Evolutionary conservation across 139 green algal species (phyloP).

Genomic region (Chlamydomonas asymmetrica): DNA sequence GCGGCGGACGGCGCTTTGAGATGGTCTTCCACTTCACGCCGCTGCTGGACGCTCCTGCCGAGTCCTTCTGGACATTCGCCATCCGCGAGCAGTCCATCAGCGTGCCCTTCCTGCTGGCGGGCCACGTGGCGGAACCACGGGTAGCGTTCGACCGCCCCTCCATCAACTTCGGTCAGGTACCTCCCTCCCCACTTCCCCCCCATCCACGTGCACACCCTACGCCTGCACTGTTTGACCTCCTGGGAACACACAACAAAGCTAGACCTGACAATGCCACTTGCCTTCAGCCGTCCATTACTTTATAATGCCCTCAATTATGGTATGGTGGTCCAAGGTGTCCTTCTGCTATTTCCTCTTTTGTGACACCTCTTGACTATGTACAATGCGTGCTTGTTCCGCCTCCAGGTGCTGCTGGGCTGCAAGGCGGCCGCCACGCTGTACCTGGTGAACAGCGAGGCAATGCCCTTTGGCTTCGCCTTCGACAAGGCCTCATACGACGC

Average conservation of each 20-base stretch:
- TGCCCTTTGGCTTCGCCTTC: slow-evolving; percentile 75
- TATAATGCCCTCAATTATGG: no score
- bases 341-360: no score
- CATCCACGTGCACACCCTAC: no score
- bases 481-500: slow-evolving; percentile 72
- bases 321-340: no score
- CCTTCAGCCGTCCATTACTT: no score
- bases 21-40: slow-evolving; percentile 85
- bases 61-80: slow-evolving; percentile 78
- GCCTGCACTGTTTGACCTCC: no score
- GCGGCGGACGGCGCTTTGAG: slow-evolving; percentile 68
- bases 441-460: slow-evolving; percentile 72
- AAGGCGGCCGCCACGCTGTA: slow-evolving; percentile 32
- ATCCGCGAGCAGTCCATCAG: slow-evolving; percentile 69
- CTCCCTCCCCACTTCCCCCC: neutral
- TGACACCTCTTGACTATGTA: no score
- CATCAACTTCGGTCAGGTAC: slow-evolving; percentile 72
- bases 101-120: slow-evolving; percentile 75
- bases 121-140: slow-evolving; percentile 67
- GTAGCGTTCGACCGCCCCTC: slow-evolving; percentile 68
- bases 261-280: no score
- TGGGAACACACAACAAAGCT: no score
- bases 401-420: slow-evolving; percentile 44
- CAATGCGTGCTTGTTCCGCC: no score
- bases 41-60: slow-evolving; percentile 41